Evolutionary conservation across 805 yeast genomes (phyloP), one percentile per base, ranked within the genome.

Genomic region (Sugiyamaella valdiviana): DNA sequence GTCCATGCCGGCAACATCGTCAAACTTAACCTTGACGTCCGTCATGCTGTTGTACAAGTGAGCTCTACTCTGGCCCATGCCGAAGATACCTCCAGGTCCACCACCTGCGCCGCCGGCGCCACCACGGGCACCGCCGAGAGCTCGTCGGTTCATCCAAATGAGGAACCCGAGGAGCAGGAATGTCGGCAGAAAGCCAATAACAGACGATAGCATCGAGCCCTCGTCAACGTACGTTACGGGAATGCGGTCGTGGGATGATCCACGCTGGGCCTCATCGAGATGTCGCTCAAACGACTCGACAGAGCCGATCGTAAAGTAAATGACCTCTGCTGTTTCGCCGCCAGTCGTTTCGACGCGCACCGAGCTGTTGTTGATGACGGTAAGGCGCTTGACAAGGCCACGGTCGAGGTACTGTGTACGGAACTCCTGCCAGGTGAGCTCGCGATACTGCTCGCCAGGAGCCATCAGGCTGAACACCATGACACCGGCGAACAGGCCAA

Each of bases 1-100:
- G 58, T 86, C 87, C 73, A 91, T 84, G 21, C 97, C 97, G 1
- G 97, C 97, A 46, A 89, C 96, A 63, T 90, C 96, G 53, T 79
- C 81, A 63, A 90, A 89, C 55, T 79, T 81, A 44, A 86, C 80
- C 60, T 85, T 85, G 51, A 89, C 85, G 53, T 85, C 89, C 3
- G 84, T 81, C 58, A 85, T 91, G 57, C 85, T 86, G 66, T 88
- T 85, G 70, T 84, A 88, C 51, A 80, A 71, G 65, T 85, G 85
- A 36, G 93, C 93, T 56, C 78, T 82, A 15, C 86, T 78, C 63
- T 85, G 85, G 23, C 91, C 89, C 43, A 83, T 80, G 48, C 83
- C 82, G 63, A 87, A 84, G 46, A 85, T 73, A 17, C 89, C 88
- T 16, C 82, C 80, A 47, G 76, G 67, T 20, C 82, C 82, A 46